A percentile compares a stretch with the other conserved stretches of the same genome.
Evolutionary conservation across 2,329 filamentous ascomycete species (phyloP).

Genomic region (Aspergillus candidus): DNA sequence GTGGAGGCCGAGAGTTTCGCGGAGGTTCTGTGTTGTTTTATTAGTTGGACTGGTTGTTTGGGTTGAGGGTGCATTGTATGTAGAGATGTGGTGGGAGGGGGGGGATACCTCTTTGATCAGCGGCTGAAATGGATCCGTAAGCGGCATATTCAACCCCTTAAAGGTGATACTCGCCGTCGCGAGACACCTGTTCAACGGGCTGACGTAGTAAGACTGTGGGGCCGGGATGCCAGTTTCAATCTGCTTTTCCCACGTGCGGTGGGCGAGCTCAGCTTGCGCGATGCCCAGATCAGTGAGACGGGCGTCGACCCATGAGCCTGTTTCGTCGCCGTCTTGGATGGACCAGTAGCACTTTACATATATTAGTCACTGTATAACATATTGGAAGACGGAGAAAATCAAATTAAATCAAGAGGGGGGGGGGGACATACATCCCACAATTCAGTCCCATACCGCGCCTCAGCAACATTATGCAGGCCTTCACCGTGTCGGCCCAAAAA

Average conservation of each 20-base stretch:
- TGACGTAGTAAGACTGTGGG: conserved; percentile 53
- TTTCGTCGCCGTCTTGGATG: conserved; percentile 51
- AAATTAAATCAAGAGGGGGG: not conserved
- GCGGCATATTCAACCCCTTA: conserved; percentile 40
- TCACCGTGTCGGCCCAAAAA: conserved; percentile 57
- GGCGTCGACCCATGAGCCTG: conserved; percentile 53
- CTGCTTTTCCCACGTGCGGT: conserved; percentile 46
- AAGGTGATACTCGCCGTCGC: conserved; percentile 53
- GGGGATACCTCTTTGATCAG: conserved; percentile 48
- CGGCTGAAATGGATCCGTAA: conserved; percentile 45
- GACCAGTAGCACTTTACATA: conserved; percentile 50
- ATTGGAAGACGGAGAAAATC: not conserved
- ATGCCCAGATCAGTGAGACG: conserved; percentile 50
- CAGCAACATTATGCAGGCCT: conserved; percentile 57
- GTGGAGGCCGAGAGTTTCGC: conserved; percentile 56
- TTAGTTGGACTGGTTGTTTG: not conserved
- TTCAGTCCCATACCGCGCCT: conserved; percentile 52
- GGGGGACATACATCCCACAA: conserved; percentile 51
- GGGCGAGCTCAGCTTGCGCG: conserved; percentile 43
- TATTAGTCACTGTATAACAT: not conserved
- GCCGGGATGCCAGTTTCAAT: conserved; percentile 45
- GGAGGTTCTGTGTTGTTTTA: conserved; percentile 36
- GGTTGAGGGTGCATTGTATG: not conserved
- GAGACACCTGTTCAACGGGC: conserved; percentile 54
- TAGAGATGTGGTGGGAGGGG: not conserved